A percentile compares a stretch with the other conserved stretches of the same genome.
phyloP scores from a whole-genome alignment of 208 protist genomes.

The Trypanosoma cruzi region DNA sequence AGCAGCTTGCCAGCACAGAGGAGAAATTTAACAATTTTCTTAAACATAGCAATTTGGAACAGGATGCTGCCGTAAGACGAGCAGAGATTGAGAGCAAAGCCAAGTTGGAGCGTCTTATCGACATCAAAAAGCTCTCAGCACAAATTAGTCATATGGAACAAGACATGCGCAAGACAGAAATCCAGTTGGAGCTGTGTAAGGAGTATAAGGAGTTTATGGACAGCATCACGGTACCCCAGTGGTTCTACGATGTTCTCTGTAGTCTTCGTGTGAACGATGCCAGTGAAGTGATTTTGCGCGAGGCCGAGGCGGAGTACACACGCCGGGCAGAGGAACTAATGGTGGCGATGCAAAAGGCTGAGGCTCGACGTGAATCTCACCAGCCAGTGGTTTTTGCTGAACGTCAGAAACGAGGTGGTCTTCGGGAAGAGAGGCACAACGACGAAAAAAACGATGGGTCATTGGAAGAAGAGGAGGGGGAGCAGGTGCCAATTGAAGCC shows the following conservation, averaged over 20 bases:
- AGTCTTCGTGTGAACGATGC: constrained; percentile 66
- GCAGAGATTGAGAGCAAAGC: constrained; percentile 92
- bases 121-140: constrained; percentile 96
- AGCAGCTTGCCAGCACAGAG: constrained; percentile 92
- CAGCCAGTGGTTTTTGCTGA: neutral
- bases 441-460: neutral
- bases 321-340: constrained; percentile 31
- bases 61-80: constrained; percentile 94
- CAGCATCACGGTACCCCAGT: constrained; percentile 82
- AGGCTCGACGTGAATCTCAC: constrained; percentile 1
- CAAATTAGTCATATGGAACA: constrained; percentile 86
- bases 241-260: constrained; percentile 81
- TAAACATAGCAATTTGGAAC: constrained; percentile 95
- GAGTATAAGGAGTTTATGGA: constrained; percentile 95
- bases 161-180: constrained; percentile 91
- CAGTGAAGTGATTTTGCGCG: constrained; percentile 55
- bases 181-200: constrained; percentile 92
- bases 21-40: constrained; percentile 95
- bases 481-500: constrained; percentile 49
- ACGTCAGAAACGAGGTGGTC: neutral
- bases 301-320: constrained; percentile 55
- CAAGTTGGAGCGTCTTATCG: constrained; percentile 92
- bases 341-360: constrained; percentile 20
- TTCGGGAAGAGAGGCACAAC: neutral
- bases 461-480: constrained; percentile 30